Evolutionary conservation across 1,284 basidiomycete genomes (phyloP).

Genomic region (Binderoboletus segoi): DNA sequence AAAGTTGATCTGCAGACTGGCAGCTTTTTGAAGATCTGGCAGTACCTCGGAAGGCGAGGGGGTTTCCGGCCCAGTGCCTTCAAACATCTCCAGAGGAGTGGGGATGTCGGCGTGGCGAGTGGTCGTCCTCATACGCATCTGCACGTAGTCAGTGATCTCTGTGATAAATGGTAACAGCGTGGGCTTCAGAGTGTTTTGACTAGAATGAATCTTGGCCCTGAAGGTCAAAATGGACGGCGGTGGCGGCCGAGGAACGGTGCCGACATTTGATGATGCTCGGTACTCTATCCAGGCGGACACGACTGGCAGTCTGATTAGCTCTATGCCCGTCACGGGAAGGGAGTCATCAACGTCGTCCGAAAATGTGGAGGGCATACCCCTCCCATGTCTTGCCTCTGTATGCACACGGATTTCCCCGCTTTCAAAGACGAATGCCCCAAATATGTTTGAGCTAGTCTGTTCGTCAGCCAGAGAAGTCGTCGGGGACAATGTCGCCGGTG

Average conservation of each 20-base stretch:
- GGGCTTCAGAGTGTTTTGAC: conserved; percentile 80
- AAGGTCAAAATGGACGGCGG: conserved; percentile 67
- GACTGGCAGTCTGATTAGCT: conserved; percentile 74
- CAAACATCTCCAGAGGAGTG: background rate
- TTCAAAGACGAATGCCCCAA: conserved; percentile 74
- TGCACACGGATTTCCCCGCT: conserved; percentile 80
- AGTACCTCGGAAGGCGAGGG: conserved; percentile 11
- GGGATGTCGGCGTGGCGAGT: conserved; percentile 12
- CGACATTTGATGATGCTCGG: conserved; percentile 51
- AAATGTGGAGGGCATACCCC: conserved; percentile 37
- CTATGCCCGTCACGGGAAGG: conserved; percentile 52
- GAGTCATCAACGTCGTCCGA: conserved; percentile 52
- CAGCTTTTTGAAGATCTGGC: conserved; percentile 30
- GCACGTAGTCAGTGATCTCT: conserved; percentile 66
- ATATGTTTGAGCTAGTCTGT: conserved; percentile 60
- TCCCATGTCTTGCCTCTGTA: conserved; percentile 44
- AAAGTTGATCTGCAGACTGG: conserved; percentile 73
- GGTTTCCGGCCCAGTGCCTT: conserved; percentile 7
- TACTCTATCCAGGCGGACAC: conserved; percentile 87
- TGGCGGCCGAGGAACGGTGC: conserved; percentile 30
- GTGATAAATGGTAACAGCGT: conserved; percentile 83
- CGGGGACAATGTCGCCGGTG: conserved; percentile 17
- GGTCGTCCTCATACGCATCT: conserved; percentile 58
- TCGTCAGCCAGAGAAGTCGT: conserved; percentile 11
- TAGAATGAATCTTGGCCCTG: conserved; percentile 83